Evolutionary conservation across 805 yeast species (phyloP).

Genomic region (Sugiyamaella marilandica): DNA sequence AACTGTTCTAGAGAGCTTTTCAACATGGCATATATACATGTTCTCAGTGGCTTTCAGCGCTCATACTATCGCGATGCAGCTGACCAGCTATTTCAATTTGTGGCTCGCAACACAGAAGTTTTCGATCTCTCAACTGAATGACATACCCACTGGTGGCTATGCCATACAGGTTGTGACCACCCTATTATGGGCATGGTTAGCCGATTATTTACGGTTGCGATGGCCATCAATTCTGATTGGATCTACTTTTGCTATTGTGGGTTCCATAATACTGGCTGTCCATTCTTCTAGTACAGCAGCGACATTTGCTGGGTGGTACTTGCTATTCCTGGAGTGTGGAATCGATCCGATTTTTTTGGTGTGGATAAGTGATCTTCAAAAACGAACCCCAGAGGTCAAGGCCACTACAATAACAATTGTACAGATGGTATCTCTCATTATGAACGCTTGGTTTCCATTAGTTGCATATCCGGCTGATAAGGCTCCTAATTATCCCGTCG

Average conservation of each 20-base stretch:
- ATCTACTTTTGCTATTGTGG: neutral
- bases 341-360: constrained; percentile 1
- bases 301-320: constrained; percentile 5
- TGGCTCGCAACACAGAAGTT: constrained; percentile 3
- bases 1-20: neutral
- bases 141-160: constrained; percentile 3
- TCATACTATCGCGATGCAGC: constrained; percentile 5
- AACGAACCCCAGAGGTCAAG: neutral
- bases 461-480: constrained; percentile 6
- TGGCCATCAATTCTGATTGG: constrained; percentile 5
- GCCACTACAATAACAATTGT: neutral
- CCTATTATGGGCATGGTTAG: constrained; percentile 6
- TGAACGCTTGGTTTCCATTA: constrained; percentile 8
- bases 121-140: constrained; percentile 2
- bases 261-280: neutral
- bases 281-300: neutral
- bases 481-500: constrained; percentile 3
- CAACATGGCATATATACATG: constrained; percentile 1
- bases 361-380: constrained; percentile 2
- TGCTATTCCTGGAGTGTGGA: neutral
- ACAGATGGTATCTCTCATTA: constrained; percentile 1
- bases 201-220: constrained; percentile 3
- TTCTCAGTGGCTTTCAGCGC: neutral
- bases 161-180: constrained; percentile 4
- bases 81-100: constrained; percentile 3